Evolutionary conservation across 805 yeast genomes (phyloP), one percentile per base, ranked within the genome.

Genomic region (Pichia kluyveri): DNA sequence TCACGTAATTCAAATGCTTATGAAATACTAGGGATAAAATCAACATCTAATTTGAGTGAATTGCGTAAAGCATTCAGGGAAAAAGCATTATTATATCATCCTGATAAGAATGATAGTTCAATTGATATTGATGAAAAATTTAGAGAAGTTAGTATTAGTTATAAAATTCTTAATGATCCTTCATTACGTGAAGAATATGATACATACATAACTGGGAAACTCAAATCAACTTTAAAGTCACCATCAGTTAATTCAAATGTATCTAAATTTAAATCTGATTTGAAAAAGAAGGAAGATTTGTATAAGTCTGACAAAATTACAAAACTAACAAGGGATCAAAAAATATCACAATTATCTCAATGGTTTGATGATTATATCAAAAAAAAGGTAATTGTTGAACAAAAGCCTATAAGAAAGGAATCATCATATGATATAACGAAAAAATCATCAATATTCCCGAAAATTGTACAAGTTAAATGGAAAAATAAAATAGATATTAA

Each of bases 401-500:
- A 23, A 23, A 23, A 23, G 5, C 26, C 26, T 5, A 23, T 23
- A 23, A 4, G 26, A 23, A 23, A 23, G 26, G 26, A 23, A 23
- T 6, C 26, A 23, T 23, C 26, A 4, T 23, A 4, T 8, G 32
- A 30, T 10, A 30, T 9, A 30, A 10, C 14, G 32, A 30, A 30
- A 30, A 37, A 34, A n/a, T 40, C 44, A 12, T 18, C 39, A 18
- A 15, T 19, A 17, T 32, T 45, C n/a, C 54, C 44, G 11, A 39
- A 28, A 38, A 26, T 7, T 2, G 28, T 45, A 5, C 3, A 34
- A 8, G 40, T 76, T 27, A 69, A 64, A 52, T 77, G 81, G 80
- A 76, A 75, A 53, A 63, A 66, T 42, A 67, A 67, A 48, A 65
- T 64, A 7, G 70, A 68, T 41, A 41, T 72, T 6, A 54, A 57